Evolutionary conservation across 495 filamentous ascomycete genomes (phyloP), one percentile per base, ranked within the genome.

Genomic region (Halenospora varia): DNA sequence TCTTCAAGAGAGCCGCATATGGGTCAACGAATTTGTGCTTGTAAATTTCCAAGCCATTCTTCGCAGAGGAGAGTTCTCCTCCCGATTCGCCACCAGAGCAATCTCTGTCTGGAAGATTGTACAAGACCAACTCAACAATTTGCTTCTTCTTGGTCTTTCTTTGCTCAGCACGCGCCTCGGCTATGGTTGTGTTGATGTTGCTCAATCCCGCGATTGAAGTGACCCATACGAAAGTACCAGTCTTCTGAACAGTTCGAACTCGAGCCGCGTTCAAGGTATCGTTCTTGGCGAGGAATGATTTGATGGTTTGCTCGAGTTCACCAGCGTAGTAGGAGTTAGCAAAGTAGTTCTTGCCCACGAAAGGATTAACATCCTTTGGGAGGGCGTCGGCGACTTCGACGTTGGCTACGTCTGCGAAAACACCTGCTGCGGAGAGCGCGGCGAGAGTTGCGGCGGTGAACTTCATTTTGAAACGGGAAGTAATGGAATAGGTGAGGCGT

Each of bases 81-180:
- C 88, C 88, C 62, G 86, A 89, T 35, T 85, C 85, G 70, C 82
- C 78, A 51, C 86, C 87, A 24, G 87, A 84, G 68, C 87, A 90
- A 66, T 90, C 87, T 73, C 87, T 85, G 59, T 86, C 85, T 39
- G 86, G 87, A 41, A 90, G 72, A 69, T 90, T 83, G 70, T 90
- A 90, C 62, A 89, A 79, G 65, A 90, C 84, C 56, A 84, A 75
- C 1, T 73, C 69, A 6, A 77, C 60, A 51, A 75, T 67, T 54
- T 75, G 70, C 61, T 71, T 70, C 59, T 70, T 73, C n/a, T 73
- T 73, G 0, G 74, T 73, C 46, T 69, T 66, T 1, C 68, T 67
- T 18, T 78, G 77, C 45, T 66, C 73, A 8, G 71, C 71, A 26
- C 78, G 77, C 10, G 74, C 80, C 3, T 64, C 66, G 51, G 68